Evolutionary conservation across 2,329 filamentous ascomycete species (phyloP).

Genomic region (Lasiodiplodia sp.): DNA sequence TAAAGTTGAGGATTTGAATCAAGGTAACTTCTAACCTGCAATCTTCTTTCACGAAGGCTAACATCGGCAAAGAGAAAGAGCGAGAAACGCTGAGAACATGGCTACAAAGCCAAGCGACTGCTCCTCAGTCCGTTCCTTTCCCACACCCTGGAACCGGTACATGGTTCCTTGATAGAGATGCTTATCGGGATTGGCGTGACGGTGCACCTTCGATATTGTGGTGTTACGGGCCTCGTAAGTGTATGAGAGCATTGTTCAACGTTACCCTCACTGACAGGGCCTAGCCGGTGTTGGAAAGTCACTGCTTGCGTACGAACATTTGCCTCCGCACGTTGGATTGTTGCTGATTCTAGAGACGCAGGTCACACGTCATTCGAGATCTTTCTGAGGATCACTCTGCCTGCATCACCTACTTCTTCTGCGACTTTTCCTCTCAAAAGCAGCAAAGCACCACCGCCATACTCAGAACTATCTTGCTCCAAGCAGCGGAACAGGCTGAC

Average conservation of each 20-base stretch:
- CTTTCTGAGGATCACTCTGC: background rate
- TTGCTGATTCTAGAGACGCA: background rate
- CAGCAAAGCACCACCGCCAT: background rate
- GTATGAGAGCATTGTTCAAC: too few relatives aligned
- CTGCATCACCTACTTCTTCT: background rate
- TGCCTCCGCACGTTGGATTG: background rate
- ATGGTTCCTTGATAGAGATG: background rate
- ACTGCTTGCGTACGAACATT: background rate
- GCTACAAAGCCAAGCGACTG: background rate
- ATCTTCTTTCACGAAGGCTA: too few relatives aligned
- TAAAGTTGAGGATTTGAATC: background rate
- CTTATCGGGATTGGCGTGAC: background rate
- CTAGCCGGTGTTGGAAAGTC: background rate
- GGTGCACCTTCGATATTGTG: background rate
- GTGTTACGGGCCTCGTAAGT: background rate
- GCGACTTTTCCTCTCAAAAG: background rate
- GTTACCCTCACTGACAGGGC: too few relatives aligned
- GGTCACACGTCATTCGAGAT: background rate
- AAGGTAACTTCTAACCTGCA: background rate
- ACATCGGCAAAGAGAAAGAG: background rate
- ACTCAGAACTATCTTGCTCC: background rate
- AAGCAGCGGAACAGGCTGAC: background rate
- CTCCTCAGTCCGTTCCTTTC: background rate
- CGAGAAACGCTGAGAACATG: background rate
- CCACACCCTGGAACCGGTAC: background rate